Conservation (phyloP, 2,329 filamentous ascomycete genomes). For the Verticillium nubilum region DNA sequence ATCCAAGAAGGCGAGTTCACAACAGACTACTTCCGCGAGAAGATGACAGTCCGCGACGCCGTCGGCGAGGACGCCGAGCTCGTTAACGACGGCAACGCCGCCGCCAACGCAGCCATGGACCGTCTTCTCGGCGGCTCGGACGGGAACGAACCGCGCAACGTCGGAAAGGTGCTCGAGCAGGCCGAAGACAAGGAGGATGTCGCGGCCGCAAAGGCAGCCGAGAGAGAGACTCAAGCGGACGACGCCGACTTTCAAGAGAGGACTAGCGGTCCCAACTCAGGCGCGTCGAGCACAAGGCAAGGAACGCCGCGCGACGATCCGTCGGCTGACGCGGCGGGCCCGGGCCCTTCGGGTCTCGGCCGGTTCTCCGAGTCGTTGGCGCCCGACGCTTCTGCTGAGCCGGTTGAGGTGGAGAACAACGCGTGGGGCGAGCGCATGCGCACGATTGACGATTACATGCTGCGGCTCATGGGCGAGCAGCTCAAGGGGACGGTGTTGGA, state of each 20-base stretch:
- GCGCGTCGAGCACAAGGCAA: conserved; percentile 43
- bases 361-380: conserved; percentile 28
- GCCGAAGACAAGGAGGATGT: conserved; percentile 93
- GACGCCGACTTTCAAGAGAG: conserved; percentile 75
- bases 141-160: conserved; percentile 54
- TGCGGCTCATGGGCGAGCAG: conserved; percentile 60
- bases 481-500: conserved; percentile 56
- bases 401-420: conserved; percentile 45
- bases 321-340: conserved; percentile 22
- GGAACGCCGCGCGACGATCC: conserved; percentile 41
- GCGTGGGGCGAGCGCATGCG: conserved; percentile 53
- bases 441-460: conserved; percentile 71
- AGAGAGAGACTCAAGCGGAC: conserved; percentile 83
- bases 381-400: conserved; percentile 25
- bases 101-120: conserved; percentile 79
- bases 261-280: conserved; percentile 36
- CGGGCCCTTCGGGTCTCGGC: conserved; percentile 28
- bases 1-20: conserved; percentile 98
- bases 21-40: conserved; percentile 83
- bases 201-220: conserved; percentile 77
- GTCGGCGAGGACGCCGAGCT: conserved; percentile 54
- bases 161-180: conserved; percentile 72
- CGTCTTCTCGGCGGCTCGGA: conserved; percentile 67
- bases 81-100: conserved; percentile 59
- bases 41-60: conserved; percentile 62